Evolutionary conservation across 768 basidiomycete species (phyloP), one percentile per base, ranked within the genome.

Genomic region (Lactarius quietus): DNA sequence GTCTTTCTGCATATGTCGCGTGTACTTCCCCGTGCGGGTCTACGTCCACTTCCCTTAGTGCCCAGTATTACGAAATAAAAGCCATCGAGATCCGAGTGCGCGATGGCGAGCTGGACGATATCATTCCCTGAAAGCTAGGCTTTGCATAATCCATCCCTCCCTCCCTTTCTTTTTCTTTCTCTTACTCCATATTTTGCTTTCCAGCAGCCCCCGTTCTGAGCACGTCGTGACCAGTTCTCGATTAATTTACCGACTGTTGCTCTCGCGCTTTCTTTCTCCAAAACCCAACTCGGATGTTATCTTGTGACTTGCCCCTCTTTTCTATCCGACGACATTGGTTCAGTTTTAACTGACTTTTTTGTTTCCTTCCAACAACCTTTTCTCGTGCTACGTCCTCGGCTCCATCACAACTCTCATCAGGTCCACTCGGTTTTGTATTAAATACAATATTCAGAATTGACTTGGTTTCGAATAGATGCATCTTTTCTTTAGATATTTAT

Each of bases 1-100:
- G 29, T 18, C 17, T 9, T 31, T 53, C 66, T 61, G 12, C 57
- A 92, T 90, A 93, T 73, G 85, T 92, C 61, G 88, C 90, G 17
- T 92, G 90, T 51, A 92, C 89, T 26, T 86, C 86, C 63, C 84
- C 85, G 58, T 88, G 88, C 51, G 82, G 83, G 43, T 86, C 88
- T 74, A 84, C 86, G 53, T 67, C 65, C 28, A 55, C 66, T 54
- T 83, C 83, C 61, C 75, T 89, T 68, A 84, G 83, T 33, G 33
- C 33, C 33, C 33, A 33, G 67, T 88, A 90, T 70, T 92, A 90
- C 69, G 90, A 92, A 73, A 86, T 93, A 65, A 90, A 93, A 75
- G 91, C 93, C 41, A 91, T 90, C 70, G 90, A 92, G 78, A 94
- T 93, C 74, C 83, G 91, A 65, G 89, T 93, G 65, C 81, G 83